Evolutionary conservation across 129 eudicot species (phyloP).

Genomic region (Sambucus nigra): DNA sequence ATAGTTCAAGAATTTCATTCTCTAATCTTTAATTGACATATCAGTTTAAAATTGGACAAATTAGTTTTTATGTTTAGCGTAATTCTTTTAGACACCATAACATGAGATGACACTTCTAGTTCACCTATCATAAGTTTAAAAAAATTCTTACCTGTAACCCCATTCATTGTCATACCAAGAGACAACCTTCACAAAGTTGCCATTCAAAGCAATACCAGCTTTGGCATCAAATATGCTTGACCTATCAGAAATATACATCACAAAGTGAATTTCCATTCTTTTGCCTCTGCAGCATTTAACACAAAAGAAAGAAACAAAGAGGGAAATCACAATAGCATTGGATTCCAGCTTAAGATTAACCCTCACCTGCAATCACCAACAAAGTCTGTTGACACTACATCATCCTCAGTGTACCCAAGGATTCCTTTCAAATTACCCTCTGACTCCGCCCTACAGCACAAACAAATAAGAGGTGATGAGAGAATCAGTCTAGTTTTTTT

Average conservation of each 20-base stretch:
- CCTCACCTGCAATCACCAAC: constrained; percentile 59
- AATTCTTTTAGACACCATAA: too few species aligned
- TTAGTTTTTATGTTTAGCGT: too few species aligned
- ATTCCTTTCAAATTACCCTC: constrained; percentile 63
- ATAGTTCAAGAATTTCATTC: too few species aligned
- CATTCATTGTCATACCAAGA: constrained; percentile 93
- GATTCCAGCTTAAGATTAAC: neutral
- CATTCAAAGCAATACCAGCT: constrained; percentile 77
- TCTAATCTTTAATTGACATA: too few species aligned
- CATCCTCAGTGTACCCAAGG: constrained; percentile 69
- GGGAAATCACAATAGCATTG: neutral
- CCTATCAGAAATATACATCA: constrained; percentile 21
- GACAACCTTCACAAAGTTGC: constrained; percentile 76
- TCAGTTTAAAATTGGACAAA: too few species aligned
- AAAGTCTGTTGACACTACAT: constrained; percentile 68
- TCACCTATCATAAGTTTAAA: too few species aligned
- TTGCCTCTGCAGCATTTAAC: neutral
- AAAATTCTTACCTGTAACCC: constrained; percentile 66
- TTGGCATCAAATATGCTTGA: constrained; percentile 74
- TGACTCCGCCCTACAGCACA: constrained; percentile 38
- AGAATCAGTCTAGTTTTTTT: neutral
- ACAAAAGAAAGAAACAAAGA: neutral
- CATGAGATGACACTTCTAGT: too few species aligned
- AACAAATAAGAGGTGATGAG: neutral
- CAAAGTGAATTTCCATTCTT: neutral